Base-by-base conservation (phyloP, 805 yeast species). In the Clavispora fructus region DNA sequence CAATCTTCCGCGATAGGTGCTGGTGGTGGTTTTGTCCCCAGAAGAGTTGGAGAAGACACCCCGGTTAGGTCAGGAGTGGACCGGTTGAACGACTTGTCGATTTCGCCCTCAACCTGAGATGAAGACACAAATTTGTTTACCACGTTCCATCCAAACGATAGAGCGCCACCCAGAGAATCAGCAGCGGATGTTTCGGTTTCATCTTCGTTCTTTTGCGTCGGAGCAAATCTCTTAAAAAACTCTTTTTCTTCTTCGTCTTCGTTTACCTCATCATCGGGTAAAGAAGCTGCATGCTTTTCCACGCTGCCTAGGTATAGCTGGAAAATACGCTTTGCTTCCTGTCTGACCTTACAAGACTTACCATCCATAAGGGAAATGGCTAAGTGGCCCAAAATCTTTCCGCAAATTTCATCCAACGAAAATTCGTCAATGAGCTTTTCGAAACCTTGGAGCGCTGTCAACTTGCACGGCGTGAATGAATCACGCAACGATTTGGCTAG, bases 341-440 rank as follows among this genome's bases (percentile, higher is more conserved):
- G 64, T 48, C 98, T 73, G 3, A 92, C 91, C 44, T 78, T 76
- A 6, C 69, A 65, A 10, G 88, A 84, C 43, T 62, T 66, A 44
- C 74, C 76, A 63, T 94, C 98, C 59, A 92, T 74, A 46, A 92
- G 68, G 1, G 94, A 80, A 1, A 94, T 87, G 0, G 96, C 90
- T 46, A 94, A 77, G 2, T 89, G 88, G 0, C 96, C 92, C 45
- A 94, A 67, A 14, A 91, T 78, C 60, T 85, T 87, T 23, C 83
- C 81, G 46, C 95, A 87, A 46, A 89, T 83, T 39, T 88, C 83
- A 13, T 80, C 85, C 0, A 90, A 82, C 1, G 84, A 68, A 55
- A 91, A 90, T 38, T 74, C 78, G 7, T 82, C 84, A 23, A 83
- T 68, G 13, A 86, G 77, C 12, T 74, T 70, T 37, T 78, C 80